Conservation (phyloP, 805 yeast species). For the Candida maesae region DNA sequence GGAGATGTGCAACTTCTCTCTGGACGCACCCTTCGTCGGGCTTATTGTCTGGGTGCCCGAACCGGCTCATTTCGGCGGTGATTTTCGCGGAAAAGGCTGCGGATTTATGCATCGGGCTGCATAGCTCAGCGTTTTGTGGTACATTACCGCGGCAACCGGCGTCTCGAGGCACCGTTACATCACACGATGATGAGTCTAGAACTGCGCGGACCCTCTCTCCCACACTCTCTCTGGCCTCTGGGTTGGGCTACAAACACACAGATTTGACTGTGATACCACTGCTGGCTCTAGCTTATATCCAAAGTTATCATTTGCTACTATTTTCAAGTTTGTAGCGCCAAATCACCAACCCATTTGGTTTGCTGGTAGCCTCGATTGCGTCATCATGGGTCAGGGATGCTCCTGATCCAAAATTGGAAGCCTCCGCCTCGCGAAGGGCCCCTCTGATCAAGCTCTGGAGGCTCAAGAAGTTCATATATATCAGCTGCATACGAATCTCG, state of each 20-base stretch:
- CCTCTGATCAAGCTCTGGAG: too few species aligned
- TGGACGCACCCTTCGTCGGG: constrained; percentile 2
- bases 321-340: too few species aligned
- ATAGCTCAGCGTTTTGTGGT: neutral
- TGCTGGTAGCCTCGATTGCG: neutral
- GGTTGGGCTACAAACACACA: too few species aligned
- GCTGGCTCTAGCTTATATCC: too few species aligned
- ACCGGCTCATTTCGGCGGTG: constrained; percentile 2
- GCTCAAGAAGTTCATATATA: too few species aligned
- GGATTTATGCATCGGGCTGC: neutral
- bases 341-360: too few species aligned
- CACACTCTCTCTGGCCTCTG: neutral
- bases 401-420: too few species aligned
- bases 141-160: neutral
- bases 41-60: constrained; percentile 10
- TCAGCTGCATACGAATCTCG: too few species aligned
- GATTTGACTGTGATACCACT: too few species aligned
- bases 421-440: too few species aligned
- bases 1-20: neutral
- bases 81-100: neutral
- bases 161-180: neutral
- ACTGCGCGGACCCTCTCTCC: neutral
- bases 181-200: neutral
- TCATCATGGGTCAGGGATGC: neutral
- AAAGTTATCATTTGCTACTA: too few species aligned